Evolutionary conservation across 176 grass and related monocot species (phyloP).

Genomic region (Metroxylon sagu): DNA sequence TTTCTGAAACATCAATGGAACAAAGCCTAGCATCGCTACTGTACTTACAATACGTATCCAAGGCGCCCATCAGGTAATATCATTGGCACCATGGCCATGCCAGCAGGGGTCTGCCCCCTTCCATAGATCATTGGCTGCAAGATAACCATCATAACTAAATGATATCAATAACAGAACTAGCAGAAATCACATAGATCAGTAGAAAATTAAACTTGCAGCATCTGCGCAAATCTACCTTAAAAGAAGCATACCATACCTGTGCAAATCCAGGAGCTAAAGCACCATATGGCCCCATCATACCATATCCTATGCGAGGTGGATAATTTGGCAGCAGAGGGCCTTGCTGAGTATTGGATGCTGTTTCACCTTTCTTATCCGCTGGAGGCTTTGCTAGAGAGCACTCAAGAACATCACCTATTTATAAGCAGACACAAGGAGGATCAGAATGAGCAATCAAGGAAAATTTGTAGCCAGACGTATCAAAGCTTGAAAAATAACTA

Average conservation of each 20-base stretch:
- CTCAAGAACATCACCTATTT: neutral
- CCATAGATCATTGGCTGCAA: slow-evolving; percentile 34
- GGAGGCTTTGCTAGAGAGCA: slow-evolving; percentile 81
- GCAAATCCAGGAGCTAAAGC: slow-evolving; percentile 22
- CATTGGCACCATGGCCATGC: slow-evolving; percentile 51
- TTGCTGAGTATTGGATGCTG: slow-evolving; percentile 32
- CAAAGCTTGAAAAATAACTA: neutral
- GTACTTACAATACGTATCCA: slow-evolving; percentile 45
- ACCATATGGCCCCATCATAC: slow-evolving; percentile 39
- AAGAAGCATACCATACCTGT: slow-evolving; percentile 32
- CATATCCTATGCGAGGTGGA: slow-evolving; percentile 41
- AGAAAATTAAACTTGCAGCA: neutral
- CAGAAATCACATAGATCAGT: neutral
- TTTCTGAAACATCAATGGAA: too few species aligned
- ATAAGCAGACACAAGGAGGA: neutral
- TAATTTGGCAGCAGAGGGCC: slow-evolving; percentile 39
- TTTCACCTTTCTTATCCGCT: slow-evolving; percentile 56
- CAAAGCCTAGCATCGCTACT: too few species aligned
- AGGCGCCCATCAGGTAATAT: slow-evolving; percentile 46
- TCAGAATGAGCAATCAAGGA: neutral
- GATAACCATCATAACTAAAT: neutral
- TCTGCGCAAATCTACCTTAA: neutral
- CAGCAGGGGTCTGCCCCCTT: slow-evolving; percentile 28
- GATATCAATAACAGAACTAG: slow-evolving; percentile 2
- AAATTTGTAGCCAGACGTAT: neutral